These are phyloP conservation scores for Retiboletus fuscus DNA, from an alignment of 1,284 basidiomycete species.

Conservation along the genomic window DNA sequence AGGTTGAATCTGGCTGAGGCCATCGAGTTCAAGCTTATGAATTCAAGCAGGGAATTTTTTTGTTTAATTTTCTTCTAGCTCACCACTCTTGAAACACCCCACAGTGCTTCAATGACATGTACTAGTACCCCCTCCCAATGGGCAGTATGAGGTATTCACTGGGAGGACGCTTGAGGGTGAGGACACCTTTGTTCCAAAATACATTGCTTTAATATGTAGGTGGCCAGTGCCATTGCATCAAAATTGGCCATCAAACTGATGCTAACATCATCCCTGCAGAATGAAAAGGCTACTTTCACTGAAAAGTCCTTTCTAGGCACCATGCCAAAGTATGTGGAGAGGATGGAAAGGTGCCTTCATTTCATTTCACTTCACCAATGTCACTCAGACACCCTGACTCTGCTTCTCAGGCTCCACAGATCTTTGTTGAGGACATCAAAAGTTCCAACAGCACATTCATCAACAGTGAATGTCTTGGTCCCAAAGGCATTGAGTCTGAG, in stretches of 20 bases:
- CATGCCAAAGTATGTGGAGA: constrained; percentile 99
- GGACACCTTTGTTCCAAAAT: constrained; percentile 97
- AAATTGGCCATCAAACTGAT: constrained; percentile 99
- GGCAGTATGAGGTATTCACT: too few relatives aligned
- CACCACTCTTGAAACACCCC: too few relatives aligned
- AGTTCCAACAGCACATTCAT: too few relatives aligned
- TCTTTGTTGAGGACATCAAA: constrained; percentile 98
- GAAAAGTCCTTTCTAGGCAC: constrained; percentile 94
- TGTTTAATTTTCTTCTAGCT: too few relatives aligned
- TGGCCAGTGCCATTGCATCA: constrained; percentile 80
- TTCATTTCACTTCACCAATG: background rate
- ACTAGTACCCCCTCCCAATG: too few relatives aligned
- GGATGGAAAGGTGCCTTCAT: constrained; percentile 74
- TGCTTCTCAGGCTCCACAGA: constrained; percentile 65
- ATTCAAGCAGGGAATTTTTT: too few relatives aligned
- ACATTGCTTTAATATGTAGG: constrained; percentile 88
- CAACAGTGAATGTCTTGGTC: too few relatives aligned
- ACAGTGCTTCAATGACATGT: too few relatives aligned
- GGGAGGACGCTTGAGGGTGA: too few relatives aligned
- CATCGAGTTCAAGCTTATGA: too few relatives aligned
- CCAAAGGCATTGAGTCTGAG: too few relatives aligned
- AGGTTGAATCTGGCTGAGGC: too few relatives aligned
- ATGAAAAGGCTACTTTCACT: constrained; percentile 97
- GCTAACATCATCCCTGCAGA: constrained; percentile 95
- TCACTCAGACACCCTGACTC: constrained; percentile 18